A percentile compares a stretch with the other conserved stretches of the same genome.
These are phyloP conservation scores for Biscogniauxia sp. DNA, from an alignment of 2,329 filamentous ascomycete genomes.

Conservation along the genomic window DNA sequence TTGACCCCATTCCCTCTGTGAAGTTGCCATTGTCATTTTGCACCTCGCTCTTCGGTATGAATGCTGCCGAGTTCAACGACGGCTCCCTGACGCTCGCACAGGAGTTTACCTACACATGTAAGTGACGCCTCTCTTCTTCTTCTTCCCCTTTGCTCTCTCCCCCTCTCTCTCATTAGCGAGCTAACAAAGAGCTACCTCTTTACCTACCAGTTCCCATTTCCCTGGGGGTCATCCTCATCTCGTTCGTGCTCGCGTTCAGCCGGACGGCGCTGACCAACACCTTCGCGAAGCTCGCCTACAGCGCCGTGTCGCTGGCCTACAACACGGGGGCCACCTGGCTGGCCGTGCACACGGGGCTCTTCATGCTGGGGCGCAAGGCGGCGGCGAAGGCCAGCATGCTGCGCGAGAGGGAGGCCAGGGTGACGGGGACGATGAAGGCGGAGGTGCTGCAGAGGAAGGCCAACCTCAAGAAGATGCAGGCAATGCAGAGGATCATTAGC, in stretches of 20 bases:
- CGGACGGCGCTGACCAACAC: slow-evolving; percentile 5
- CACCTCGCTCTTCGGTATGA: slow-evolving; percentile 33
- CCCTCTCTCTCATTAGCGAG: neutral
- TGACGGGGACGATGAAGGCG: neutral
- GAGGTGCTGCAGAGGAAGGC: neutral
- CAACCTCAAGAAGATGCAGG: neutral
- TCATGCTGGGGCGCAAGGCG: slow-evolving; percentile 4
- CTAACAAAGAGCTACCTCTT: neutral
- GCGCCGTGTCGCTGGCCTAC: slow-evolving; percentile 4
- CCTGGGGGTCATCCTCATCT: slow-evolving; percentile 1
- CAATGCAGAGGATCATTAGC: neutral
- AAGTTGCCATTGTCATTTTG: slow-evolving; percentile 32
- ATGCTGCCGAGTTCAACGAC: slow-evolving; percentile 16
- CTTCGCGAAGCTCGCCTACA: slow-evolving; percentile 7
- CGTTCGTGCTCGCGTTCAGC: slow-evolving; percentile 10
- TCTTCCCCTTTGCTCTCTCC: neutral
- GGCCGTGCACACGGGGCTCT: slow-evolving; percentile 8
- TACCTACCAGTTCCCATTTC: neutral
- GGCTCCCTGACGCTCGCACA: slow-evolving; percentile 13
- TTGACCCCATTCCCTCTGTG: neutral
- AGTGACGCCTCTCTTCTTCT: neutral
- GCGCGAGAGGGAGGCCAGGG: neutral
- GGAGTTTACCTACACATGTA: slow-evolving; percentile 21
- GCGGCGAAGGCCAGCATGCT: neutral
- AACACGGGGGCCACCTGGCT: slow-evolving; percentile 10